Base-by-base conservation (phyloP, 345 rosid species). In the Salix koriyanagi region DNA sequence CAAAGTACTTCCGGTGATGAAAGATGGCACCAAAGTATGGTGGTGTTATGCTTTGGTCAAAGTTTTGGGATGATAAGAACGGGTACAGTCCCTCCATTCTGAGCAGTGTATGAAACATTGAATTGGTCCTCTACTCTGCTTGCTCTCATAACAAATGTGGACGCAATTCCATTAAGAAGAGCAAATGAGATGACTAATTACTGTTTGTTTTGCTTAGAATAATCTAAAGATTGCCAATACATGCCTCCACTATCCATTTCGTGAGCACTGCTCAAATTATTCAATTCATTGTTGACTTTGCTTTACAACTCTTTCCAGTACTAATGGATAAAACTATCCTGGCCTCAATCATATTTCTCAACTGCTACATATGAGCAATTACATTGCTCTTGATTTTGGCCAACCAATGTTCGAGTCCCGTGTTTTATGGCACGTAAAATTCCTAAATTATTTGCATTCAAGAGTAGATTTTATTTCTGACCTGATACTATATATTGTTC, bases 31-130 rank as follows among this genome's bases (percentile, higher is more conserved):
- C 77, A 1, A 78, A 81, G 79, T 81, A 84, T 70, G 87, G 87
- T 48, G 84, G 87, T 2, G 76, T 81, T 14, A 79, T 81, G 84
- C 77, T 84, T n/a, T 84, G 87, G 84, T 81, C 84, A 48, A 81
- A 54, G 79, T 84, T 9, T 11, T 79, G 42, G 46, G 87, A 84
- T 76, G 74, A 72, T 13, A 65, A 37, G 65, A 78, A 12, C 46
- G 87, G 83, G 2, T 84, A 84, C 25, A 81, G 84, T 50, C 39
- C 69, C 21, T 50, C 76, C 28, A 74, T 84, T 65, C 46, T 58
- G 39, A 54, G 30, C 12, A 69, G 69, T 19, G 73, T 79, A 11
- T 76, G 69, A 82, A n/a, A 23, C 64, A 58, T 58, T 23, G 64
- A 58, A 58, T 10, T 4, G 25, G 64, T 58, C 28, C 28, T 23